A percentile compares a stretch with the other conserved stretches of the same genome.
Evolutionary conservation across 352 stramenopile species (phyloP).

Genomic region (Phytopythium helicoides): DNA sequence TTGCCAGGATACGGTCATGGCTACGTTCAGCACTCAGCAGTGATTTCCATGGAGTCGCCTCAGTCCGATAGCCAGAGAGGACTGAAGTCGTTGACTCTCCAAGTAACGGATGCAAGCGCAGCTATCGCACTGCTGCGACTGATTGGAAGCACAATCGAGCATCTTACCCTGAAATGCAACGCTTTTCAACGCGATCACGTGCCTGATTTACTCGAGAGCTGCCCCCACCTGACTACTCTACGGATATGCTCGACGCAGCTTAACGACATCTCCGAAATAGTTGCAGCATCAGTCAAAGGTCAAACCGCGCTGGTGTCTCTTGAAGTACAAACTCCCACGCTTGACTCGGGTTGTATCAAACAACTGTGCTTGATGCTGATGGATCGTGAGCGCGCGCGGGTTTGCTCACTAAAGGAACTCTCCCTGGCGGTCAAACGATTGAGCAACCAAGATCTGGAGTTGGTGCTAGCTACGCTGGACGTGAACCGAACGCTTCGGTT

Average conservation of each 20-base stretch:
- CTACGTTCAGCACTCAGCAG: slow-evolving; percentile 11
- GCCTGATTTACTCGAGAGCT: slow-evolving; percentile 11
- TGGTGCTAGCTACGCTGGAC: slow-evolving; percentile 10
- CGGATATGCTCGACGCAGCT: slow-evolving; percentile 8
- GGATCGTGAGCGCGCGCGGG: neutral
- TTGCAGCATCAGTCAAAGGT: slow-evolving; percentile 9
- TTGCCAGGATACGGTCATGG: slow-evolving; percentile 17
- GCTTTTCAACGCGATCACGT: slow-evolving; percentile 13
- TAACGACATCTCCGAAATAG: slow-evolving; percentile 15
- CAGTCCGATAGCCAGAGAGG: neutral
- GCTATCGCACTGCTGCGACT: slow-evolving; percentile 11
- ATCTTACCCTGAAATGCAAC: slow-evolving; percentile 14
- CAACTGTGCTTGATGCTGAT: slow-evolving; percentile 10
- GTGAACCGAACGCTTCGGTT: slow-evolving; percentile 17
- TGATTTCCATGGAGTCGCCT: slow-evolving; percentile 6
- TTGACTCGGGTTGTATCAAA: slow-evolving; percentile 11
- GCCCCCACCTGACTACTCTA: slow-evolving; percentile 13
- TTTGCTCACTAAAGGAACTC: slow-evolving; percentile 11
- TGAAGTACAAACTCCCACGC: slow-evolving; percentile 10
- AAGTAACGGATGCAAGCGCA: slow-evolving; percentile 11
- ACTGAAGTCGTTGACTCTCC: slow-evolving; percentile 13
- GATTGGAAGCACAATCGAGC: slow-evolving; percentile 10
- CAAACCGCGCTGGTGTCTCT: slow-evolving; percentile 11
- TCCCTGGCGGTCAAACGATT: slow-evolving; percentile 12
- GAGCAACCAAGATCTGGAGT: slow-evolving; percentile 7